A percentile compares a stretch with the other conserved stretches of the same genome.
phyloP scores from a whole-genome alignment of 768 basidiomycete genomes.

The Strobilomyces echinocephalus region DNA sequence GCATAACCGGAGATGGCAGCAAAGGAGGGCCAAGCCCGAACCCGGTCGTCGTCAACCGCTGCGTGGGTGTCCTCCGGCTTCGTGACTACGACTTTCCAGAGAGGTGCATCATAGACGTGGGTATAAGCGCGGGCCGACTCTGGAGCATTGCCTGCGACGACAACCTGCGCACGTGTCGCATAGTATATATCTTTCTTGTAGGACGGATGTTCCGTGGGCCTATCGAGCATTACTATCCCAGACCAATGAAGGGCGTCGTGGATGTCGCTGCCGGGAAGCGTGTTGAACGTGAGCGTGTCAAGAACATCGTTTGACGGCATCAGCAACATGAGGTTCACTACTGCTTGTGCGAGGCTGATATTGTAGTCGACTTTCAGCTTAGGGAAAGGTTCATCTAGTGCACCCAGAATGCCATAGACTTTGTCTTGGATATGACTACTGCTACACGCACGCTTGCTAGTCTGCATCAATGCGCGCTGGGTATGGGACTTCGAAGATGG shows the following conservation, averaged over 20 bases:
- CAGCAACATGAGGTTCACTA: slow-evolving; percentile 6
- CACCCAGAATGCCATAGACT: slow-evolving; percentile 11
- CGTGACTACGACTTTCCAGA: slow-evolving; percentile 5
- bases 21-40: slow-evolving; percentile 1
- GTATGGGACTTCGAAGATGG: slow-evolving; percentile 1
- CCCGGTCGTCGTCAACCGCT: neutral
- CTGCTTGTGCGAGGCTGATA: neutral
- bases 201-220: slow-evolving; percentile 9
- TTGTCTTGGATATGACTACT: neutral
- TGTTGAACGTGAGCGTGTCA: slow-evolving; percentile 12
- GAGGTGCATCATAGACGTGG: neutral
- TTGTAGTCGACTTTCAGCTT: slow-evolving; percentile 2
- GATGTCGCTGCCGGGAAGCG: neutral
- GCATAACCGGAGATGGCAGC: neutral
- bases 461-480: slow-evolving; percentile 10
- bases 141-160: neutral
- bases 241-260: slow-evolving; percentile 3
- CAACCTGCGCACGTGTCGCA: neutral
- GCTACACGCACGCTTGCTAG: slow-evolving; percentile 2
- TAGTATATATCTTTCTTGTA: slow-evolving; percentile 5
- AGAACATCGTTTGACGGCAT: slow-evolving; percentile 8
- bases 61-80: neutral
- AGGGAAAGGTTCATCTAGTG: neutral
- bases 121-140: neutral
- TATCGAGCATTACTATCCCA: slow-evolving; percentile 4